Evolutionary conservation across 495 filamentous ascomycete genomes (phyloP).

Genomic region (Neurospora sp.): DNA sequence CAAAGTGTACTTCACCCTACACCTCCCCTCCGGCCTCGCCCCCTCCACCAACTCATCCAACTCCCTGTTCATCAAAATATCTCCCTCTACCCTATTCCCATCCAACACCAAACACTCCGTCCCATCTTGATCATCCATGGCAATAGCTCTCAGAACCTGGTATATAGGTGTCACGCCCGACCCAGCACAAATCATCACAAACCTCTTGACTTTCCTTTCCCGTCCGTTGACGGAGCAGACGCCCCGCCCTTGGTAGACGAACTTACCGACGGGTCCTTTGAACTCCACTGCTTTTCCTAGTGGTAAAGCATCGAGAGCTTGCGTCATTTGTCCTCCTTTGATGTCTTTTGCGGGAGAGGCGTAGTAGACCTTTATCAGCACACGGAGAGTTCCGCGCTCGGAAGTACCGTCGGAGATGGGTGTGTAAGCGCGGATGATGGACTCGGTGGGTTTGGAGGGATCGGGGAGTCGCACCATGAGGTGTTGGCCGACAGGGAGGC

Average conservation of each 20-base stretch:
- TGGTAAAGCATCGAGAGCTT: conserved; percentile 62
- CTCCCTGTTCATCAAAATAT: conserved; percentile 75
- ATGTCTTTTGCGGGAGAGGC: conserved; percentile 29
- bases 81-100: conserved; percentile 69
- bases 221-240: conserved; percentile 50
- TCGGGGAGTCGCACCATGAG: conserved; percentile 77
- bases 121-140: conserved; percentile 29
- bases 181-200: conserved; percentile 86
- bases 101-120: conserved; percentile 60
- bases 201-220: conserved; percentile 49
- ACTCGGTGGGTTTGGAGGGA: conserved; percentile 46
- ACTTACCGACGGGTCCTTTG: conserved; percentile 86
- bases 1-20: conserved; percentile 62
- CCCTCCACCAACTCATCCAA: conserved; percentile 50
- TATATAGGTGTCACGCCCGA: conserved; percentile 88
- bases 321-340: conserved; percentile 79
- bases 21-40: conserved; percentile 44
- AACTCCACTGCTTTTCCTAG: conserved; percentile 66
- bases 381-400: conserved; percentile 52
- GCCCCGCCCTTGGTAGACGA: conserved; percentile 67
- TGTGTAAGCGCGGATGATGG: conserved; percentile 82
- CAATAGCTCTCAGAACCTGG: conserved; percentile 72
- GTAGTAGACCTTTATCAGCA: conserved; percentile 84
- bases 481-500: conserved; percentile 82
- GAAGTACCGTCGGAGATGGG: conserved; percentile 56